phyloP scores from a whole-genome alignment of 2,329 filamentous ascomycete species.

The Aspergillus tubingensis region DNA sequence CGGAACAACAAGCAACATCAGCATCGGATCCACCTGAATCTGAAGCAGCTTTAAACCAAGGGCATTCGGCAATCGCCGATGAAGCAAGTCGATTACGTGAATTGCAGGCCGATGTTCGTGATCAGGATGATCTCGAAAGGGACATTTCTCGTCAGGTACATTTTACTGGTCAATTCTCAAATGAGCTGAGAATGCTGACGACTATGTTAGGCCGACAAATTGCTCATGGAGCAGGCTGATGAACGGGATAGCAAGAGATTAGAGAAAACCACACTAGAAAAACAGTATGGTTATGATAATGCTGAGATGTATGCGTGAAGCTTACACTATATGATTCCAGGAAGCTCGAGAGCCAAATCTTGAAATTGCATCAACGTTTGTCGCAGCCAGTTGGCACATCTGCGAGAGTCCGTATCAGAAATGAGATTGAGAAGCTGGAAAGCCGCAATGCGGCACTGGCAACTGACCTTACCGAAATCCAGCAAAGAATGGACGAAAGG shows the following conservation, averaged over 20 bases:
- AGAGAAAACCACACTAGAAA: conserved; percentile 57
- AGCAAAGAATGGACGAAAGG: conserved; percentile 75
- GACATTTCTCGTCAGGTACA: conserved; percentile 69
- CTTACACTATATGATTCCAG: conserved; percentile 28
- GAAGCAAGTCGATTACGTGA: conserved; percentile 63
- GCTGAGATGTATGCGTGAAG: background rate
- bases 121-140: conserved; percentile 87
- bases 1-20: background rate
- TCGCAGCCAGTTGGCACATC: conserved; percentile 57
- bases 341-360: conserved; percentile 67
- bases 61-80: conserved; percentile 36
- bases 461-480: conserved; percentile 77
- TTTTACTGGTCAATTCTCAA: background rate
- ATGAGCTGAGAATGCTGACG: background rate
- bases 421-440: conserved; percentile 66
- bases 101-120: conserved; percentile 69
- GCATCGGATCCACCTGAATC: background rate
- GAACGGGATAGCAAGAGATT: conserved; percentile 64
- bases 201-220: conserved; percentile 53
- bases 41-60: background rate
- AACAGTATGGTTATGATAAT: conserved; percentile 37
- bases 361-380: conserved; percentile 59
- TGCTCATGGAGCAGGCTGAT: conserved; percentile 63
- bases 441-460: conserved; percentile 65
- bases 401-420: conserved; percentile 47